Evolutionary conservation across 768 basidiomycete genomes (phyloP).

Genomic region (Podaxis sp.): DNA sequence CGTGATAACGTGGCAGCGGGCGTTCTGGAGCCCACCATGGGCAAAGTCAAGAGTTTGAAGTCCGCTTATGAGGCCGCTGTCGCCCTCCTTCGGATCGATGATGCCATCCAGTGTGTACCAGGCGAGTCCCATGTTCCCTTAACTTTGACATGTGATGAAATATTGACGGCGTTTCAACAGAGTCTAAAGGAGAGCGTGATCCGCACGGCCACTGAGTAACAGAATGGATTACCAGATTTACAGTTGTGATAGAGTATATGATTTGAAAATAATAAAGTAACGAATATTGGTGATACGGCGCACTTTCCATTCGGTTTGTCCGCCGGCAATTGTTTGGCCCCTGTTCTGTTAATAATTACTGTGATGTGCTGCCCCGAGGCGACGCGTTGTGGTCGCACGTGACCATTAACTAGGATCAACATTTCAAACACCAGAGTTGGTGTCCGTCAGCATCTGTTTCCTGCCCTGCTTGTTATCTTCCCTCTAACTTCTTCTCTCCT

Average conservation of each 20-base stretch:
- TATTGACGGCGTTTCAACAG: slow-evolving; percentile 35
- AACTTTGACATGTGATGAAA: slow-evolving; percentile 9
- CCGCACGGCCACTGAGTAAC: slow-evolving; percentile 65
- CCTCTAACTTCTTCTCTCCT: background rate
- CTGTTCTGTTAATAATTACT: background rate
- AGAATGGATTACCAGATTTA: slow-evolving; percentile 10
- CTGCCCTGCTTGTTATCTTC: background rate
- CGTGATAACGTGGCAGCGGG: slow-evolving; percentile 94
- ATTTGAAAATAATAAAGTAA: slow-evolving; percentile 3
- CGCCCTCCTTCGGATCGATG: slow-evolving; percentile 91
- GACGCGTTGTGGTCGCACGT: slow-evolving; percentile 13
- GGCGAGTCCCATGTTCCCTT: slow-evolving; percentile 46
- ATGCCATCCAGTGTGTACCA: slow-evolving; percentile 88
- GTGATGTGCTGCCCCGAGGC: slow-evolving; percentile 2
- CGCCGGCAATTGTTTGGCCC: background rate
- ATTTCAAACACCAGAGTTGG: slow-evolving; percentile 7
- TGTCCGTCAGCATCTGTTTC: slow-evolving; percentile 9
- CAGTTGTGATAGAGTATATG: slow-evolving; percentile 3
- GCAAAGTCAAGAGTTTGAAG: slow-evolving; percentile 96
- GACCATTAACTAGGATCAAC: slow-evolving; percentile 13
- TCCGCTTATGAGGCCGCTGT: slow-evolving; percentile 97
- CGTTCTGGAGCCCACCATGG: slow-evolving; percentile 93
- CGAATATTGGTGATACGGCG: background rate
- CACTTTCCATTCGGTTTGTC: background rate
- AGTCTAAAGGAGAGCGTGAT: slow-evolving; percentile 70